Conservation (phyloP, 2,329 filamentous ascomycete species). For the Arthrobotrys pseudoclavata region DNA sequence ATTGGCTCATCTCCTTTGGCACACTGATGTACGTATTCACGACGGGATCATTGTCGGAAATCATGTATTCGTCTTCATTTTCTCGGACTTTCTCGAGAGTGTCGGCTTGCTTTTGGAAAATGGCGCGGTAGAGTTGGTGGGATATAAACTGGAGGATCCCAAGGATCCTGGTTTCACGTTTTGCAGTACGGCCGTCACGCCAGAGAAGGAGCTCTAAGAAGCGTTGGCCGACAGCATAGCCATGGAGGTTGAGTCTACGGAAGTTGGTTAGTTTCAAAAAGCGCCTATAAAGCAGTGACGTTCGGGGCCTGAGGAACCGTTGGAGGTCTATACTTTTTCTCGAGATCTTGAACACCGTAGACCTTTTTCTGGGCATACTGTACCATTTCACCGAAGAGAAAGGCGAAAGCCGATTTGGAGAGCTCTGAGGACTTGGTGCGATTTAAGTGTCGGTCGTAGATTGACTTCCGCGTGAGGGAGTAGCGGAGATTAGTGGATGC, state of each 20-base stretch:
- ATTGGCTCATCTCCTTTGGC: conserved; percentile 92
- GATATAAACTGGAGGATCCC: conserved; percentile 95
- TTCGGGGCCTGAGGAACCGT: neutral
- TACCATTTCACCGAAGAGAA: conserved; percentile 96
- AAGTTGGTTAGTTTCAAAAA: neutral
- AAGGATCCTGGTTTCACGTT: conserved; percentile 87
- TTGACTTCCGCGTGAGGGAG: conserved; percentile 93
- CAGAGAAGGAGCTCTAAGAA: conserved; percentile 95
- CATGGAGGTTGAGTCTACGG: conserved; percentile 84
- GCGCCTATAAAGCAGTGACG: neutral
- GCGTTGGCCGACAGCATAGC: conserved; percentile 92
- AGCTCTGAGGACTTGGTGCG: conserved; percentile 88
- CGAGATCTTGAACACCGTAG: conserved; percentile 91
- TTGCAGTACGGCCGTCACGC: conserved; percentile 79
- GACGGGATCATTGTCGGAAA: conserved; percentile 96
- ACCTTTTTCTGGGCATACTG: conserved; percentile 91
- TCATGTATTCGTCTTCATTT: conserved; percentile 97
- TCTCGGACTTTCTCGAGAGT: conserved; percentile 88
- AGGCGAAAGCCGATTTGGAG: conserved; percentile 93
- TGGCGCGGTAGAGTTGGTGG: conserved; percentile 88
- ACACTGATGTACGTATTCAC: conserved; percentile 95
- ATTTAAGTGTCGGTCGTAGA: conserved; percentile 96
- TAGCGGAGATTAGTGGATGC: conserved; percentile 78
- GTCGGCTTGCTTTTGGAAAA: conserved; percentile 91
- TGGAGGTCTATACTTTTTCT: conserved; percentile 76